Conservation (phyloP, 805 yeast species). For the Pichia occidentalis region DNA sequence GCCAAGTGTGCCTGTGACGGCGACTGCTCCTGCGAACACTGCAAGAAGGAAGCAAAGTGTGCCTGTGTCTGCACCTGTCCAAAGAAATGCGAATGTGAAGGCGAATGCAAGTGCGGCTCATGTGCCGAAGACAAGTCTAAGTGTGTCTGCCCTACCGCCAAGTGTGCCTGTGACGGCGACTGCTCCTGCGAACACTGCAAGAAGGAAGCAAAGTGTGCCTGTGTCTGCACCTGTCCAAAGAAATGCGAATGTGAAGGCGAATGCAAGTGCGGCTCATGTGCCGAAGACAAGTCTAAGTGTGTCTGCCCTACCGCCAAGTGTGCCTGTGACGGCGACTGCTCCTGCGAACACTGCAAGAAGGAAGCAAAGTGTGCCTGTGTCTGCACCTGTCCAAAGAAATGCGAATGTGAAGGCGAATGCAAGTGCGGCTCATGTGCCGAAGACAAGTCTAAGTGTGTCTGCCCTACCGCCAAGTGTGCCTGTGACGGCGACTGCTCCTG, state of each 20-base stretch:
- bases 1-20: slow-evolving; percentile 12
- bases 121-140: too few species aligned
- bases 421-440: slow-evolving; percentile 10
- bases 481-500: slow-evolving; percentile 11
- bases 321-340: slow-evolving; percentile 8
- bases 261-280: slow-evolving; percentile 10
- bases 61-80: not conserved
- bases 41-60: too few species aligned
- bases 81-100: not conserved
- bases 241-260: slow-evolving; percentile 9
- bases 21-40: slow-evolving; percentile 7
- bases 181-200: too few species aligned
- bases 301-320: slow-evolving; percentile 11
- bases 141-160: too few species aligned
- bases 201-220: too few species aligned
- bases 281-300: slow-evolving; percentile 7
- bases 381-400: slow-evolving; percentile 13
- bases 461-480: slow-evolving; percentile 12
- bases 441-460: slow-evolving; percentile 10
- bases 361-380: not conserved
- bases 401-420: slow-evolving; percentile 12
- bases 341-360: slow-evolving; percentile 6
- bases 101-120: too few species aligned
- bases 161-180: too few species aligned
- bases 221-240: slow-evolving; percentile 11